A percentile compares a stretch with the other conserved stretches of the same genome.
Evolutionary conservation across 2,329 filamentous ascomycete species (phyloP).

Genomic region (Alternaria rosae): DNA sequence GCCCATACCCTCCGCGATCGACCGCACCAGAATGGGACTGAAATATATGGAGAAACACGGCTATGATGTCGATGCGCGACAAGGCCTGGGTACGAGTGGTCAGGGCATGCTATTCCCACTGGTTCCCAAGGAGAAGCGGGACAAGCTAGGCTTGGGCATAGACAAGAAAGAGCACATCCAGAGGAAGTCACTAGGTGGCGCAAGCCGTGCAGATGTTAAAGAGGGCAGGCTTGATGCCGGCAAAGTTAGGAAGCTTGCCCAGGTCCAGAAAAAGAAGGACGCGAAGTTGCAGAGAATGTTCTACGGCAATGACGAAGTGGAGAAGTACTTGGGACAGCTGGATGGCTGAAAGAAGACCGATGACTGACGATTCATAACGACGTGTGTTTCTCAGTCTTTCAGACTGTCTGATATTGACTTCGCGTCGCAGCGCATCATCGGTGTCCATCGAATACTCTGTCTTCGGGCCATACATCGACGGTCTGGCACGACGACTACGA

Average conservation of each 20-base stretch:
- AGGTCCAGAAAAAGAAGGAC: conserved; percentile 67
- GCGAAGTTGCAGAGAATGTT: conserved; percentile 74
- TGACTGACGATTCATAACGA: not conserved
- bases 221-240: conserved; percentile 68
- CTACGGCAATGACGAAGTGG: conserved; percentile 76
- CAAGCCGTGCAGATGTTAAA: conserved; percentile 46
- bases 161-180: conserved; percentile 51
- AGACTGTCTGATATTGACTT: not conserved
- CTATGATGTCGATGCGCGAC: conserved; percentile 76
- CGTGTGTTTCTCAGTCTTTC: rapidly evolving
- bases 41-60: conserved; percentile 71
- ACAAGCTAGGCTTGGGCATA: conserved; percentile 76
- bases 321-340: conserved; percentile 70
- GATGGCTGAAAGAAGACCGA: not conserved
- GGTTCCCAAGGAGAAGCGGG: conserved; percentile 73
- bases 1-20: conserved; percentile 74
- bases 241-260: conserved; percentile 68
- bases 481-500: not conserved
- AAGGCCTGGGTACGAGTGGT: conserved; percentile 73
- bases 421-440: not conserved
- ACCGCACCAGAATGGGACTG: conserved; percentile 74
- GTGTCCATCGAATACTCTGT: not conserved
- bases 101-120: conserved; percentile 78
- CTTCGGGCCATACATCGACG: not conserved
- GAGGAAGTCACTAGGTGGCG: conserved; percentile 46